These are phyloP conservation scores for Beauveria sp. DNA, from an alignment of 2,329 filamentous ascomycete genomes.

Conservation along the genomic window DNA sequence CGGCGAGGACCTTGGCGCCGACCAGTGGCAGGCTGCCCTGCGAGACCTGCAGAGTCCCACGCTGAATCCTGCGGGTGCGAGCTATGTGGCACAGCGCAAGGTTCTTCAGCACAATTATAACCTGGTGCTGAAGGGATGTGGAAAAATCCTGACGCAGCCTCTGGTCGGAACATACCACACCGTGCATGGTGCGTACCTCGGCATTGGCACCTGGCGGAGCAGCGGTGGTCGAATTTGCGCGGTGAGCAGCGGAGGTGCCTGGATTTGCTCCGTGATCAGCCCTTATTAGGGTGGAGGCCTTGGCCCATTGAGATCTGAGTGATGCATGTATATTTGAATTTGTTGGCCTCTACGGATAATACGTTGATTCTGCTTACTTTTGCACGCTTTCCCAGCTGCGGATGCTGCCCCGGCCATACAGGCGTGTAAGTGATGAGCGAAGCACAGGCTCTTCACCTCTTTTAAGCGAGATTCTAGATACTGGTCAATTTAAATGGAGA, in stretches of 20 bases:
- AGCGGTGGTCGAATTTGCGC: not conserved
- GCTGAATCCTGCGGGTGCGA: not conserved
- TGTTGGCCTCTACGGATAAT: too few relatives aligned
- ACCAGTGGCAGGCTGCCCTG: not conserved
- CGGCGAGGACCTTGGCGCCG: conserved; percentile 23
- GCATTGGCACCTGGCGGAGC: conserved; percentile 1
- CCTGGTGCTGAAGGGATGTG: not conserved
- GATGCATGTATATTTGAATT: not conserved
- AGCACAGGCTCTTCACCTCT: not conserved
- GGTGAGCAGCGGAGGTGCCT: not conserved
- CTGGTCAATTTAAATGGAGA: not conserved
- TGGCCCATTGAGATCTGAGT: not conserved
- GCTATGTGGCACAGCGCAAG: not conserved
- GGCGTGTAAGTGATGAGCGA: not conserved
- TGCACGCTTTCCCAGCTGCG: too few relatives aligned
- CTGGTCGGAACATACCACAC: not conserved
- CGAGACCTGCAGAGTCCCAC: not conserved
- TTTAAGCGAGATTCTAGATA: not conserved
- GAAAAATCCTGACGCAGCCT: not conserved
- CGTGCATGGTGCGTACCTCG: not conserved
- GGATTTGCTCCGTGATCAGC: conserved; percentile 2
- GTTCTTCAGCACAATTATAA: not conserved
- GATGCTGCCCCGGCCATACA: not conserved
- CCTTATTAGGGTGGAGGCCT: not conserved
- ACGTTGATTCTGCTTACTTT: not conserved